A percentile compares a stretch with the other conserved stretches of the same genome.
Evolutionary conservation across 192 early-diverging fungal genomes (phyloP).

Genomic region (Piromyces sp.): DNA sequence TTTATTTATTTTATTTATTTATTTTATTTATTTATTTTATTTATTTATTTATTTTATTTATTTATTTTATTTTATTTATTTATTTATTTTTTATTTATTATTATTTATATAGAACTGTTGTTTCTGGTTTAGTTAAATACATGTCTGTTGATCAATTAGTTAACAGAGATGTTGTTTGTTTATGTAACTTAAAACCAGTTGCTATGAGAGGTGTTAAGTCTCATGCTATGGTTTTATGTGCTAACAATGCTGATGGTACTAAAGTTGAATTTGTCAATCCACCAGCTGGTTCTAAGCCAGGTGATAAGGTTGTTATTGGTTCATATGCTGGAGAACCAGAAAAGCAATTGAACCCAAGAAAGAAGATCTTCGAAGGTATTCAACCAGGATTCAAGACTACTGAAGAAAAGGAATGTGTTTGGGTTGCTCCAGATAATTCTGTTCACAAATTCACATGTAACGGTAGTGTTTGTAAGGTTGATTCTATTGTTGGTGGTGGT

Average conservation of each 20-base stretch:
- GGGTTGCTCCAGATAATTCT: constrained; percentile 33
- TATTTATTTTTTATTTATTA: no score
- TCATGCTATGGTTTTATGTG: constrained; percentile 45
- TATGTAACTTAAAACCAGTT: constrained; percentile 44
- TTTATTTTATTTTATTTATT: no score
- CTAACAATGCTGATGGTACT: constrained; percentile 27
- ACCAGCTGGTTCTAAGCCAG: constrained; percentile 23
- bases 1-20: no score
- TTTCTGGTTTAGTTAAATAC: constrained; percentile 40
- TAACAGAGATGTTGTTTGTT: constrained; percentile 31
- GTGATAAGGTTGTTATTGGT: constrained; percentile 19
- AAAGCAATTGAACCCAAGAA: constrained; percentile 39
- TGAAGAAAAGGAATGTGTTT: constrained; percentile 13
- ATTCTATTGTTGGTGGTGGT: not conserved
- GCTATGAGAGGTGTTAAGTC: constrained; percentile 45
- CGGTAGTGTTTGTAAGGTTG: constrained; percentile 12
- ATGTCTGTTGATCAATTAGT: constrained; percentile 33
- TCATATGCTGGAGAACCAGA: constrained; percentile 29
- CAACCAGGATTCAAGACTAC: constrained; percentile 24
- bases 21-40: no score
- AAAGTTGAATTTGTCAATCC: constrained; percentile 35
- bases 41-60: no score
- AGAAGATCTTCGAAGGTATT: constrained; percentile 42
- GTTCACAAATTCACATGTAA: constrained; percentile 19
- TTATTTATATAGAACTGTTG: constrained; percentile 43